Evolutionary conservation across 352 stramenopile species (phyloP), one percentile per base, ranked within the genome.

Genomic region (Phytopythium helicoides): DNA sequence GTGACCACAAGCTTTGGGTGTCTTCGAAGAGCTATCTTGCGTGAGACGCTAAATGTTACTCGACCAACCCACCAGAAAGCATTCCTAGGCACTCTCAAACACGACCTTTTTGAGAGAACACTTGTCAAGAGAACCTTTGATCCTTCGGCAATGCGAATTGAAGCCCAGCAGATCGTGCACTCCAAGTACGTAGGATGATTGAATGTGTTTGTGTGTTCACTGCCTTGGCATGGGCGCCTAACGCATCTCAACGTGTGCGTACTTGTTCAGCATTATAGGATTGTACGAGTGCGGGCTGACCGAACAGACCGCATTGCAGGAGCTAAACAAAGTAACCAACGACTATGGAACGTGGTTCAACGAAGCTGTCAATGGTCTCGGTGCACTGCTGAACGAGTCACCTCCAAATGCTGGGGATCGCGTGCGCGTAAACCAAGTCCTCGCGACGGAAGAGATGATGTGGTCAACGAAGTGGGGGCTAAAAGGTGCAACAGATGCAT

Each of bases 391-490:
- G 6, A 85, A 86, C 19, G 60, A 77, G 25, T 37, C 66, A 3
- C 54, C 67, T 12, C 45, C 58, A 3, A 56, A 47, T 12, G 45
- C 41, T 44, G 54, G 58, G 18, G 56, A 56, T 0, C 78, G 58
- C 18, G 58, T 87, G 9, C 54, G 59, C 19, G 45, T 92, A 6
- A 61, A 50, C 9, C 61, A 76, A 7, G 63, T 92, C 1, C 47
- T 94, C 49, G 76, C 84, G 12, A 89, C 81, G 1, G 84, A 94
- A 66, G 84, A 94, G 58, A 88, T 88, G 79, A 75, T 94, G 58
- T 94, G 79, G 78, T 94, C 84, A 2, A 73, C 86, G 34, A 87
- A 91, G 52, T 94, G 82, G 78, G 84, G 84, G 2, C 47, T 94
- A 9, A 94, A 94, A 63, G 84, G 84, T 33, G 75, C 81, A 14